Evolutionary conservation across 192 early-diverging fungal genomes (phyloP).

Genomic region (Kickxella alabastrina): DNA sequence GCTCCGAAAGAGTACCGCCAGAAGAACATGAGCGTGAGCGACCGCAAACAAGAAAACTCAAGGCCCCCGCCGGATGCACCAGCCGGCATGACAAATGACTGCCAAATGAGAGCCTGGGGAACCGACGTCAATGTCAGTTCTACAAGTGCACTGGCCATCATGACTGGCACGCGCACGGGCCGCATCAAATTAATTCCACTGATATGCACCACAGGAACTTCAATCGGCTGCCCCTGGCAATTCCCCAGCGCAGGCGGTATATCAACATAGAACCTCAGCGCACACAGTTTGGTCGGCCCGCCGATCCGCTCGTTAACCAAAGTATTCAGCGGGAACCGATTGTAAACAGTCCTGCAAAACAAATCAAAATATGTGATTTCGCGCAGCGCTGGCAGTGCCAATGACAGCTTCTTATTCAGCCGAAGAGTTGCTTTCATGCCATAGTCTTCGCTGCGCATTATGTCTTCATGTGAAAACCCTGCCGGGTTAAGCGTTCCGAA

Average conservation of each 20-base stretch:
- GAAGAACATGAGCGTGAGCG: slow-evolving; percentile 7
- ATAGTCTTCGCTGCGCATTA: neutral
- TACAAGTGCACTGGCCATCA: slow-evolving; percentile 4
- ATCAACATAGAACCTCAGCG: neutral
- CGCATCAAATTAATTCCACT: neutral
- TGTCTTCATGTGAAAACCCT: neutral
- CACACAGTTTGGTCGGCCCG: neutral
- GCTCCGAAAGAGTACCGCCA: neutral
- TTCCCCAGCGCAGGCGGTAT: neutral
- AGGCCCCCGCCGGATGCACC: neutral
- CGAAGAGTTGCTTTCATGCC: neutral
- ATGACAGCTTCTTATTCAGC: slow-evolving; percentile 2
- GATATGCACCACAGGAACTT: slow-evolving; percentile 1
- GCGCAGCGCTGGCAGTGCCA: slow-evolving; percentile 6
- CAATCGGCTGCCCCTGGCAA: neutral
- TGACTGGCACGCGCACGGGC: neutral
- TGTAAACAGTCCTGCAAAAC: neutral
- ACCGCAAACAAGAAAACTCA: slow-evolving; percentile 6
- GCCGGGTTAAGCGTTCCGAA: neutral
- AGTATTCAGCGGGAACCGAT: neutral
- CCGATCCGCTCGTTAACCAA: slow-evolving; percentile 14
- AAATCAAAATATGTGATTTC: slow-evolving; percentile 6
- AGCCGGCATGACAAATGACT: neutral
- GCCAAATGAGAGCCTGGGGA: neutral
- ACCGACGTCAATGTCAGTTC: slow-evolving; percentile 8